Conservation (phyloP, 1,284 basidiomycete genomes). For the Cerioporus squamosus region DNA sequence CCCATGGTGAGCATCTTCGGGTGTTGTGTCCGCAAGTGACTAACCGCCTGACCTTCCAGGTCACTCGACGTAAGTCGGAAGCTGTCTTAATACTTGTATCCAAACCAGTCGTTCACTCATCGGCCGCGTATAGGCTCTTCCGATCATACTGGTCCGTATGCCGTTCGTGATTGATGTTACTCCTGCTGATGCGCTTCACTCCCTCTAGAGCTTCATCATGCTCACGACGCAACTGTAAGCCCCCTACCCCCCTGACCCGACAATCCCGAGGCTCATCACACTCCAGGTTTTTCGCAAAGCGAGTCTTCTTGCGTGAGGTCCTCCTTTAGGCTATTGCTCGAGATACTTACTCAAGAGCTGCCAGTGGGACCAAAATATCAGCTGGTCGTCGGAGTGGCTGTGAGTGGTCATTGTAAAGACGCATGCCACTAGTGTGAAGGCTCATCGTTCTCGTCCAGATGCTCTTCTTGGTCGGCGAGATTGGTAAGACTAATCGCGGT, state of each 20-base stretch:
- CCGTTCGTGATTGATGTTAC: background rate
- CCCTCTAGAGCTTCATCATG: background rate
- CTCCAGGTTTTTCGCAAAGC: slow-evolving; percentile 7
- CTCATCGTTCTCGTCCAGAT: background rate
- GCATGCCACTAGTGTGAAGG: no score
- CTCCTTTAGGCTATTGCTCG: background rate
- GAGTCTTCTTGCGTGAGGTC: slow-evolving; percentile 3
- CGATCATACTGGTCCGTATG: slow-evolving; percentile 4
- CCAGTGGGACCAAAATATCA: background rate
- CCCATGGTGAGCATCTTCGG: background rate
- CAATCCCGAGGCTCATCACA: background rate
- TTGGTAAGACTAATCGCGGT: background rate
- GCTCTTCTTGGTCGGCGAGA: background rate
- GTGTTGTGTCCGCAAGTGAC: no score
- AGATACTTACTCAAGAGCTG: background rate
- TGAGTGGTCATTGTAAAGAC: background rate
- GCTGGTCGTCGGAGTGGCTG: background rate
- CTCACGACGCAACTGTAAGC: slow-evolving; percentile 2
- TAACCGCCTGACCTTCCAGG: background rate
- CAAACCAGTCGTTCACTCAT: background rate
- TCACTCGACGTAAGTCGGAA: slow-evolving; percentile 1
- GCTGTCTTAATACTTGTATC: background rate
- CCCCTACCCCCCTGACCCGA: background rate
- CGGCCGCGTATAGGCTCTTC: background rate
- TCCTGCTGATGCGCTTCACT: background rate